phyloP scores from a whole-genome alignment of 2,329 filamentous ascomycete species.

The Pseudopyricularia javanii region DNA sequence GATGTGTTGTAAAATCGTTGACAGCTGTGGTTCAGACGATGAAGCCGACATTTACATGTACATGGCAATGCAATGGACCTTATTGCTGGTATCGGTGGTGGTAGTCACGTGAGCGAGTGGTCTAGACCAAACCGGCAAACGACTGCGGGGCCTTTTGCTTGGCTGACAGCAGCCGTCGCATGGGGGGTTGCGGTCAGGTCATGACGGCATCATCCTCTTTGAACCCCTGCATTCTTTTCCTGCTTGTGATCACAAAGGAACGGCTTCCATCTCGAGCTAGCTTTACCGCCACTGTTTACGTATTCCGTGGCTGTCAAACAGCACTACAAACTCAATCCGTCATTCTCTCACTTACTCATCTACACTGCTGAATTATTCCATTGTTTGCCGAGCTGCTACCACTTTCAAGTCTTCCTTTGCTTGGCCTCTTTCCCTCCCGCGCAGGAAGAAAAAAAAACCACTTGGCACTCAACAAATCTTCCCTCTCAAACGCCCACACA shows the following conservation, averaged over 20 bases:
- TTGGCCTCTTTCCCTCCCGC: no score
- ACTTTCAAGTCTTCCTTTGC: no score
- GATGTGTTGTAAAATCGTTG: not conserved
- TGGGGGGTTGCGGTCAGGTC: not conserved
- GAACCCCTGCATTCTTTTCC: constrained; percentile 2
- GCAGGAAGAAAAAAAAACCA: no score
- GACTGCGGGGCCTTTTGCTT: not conserved
- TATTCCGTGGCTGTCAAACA: not conserved
- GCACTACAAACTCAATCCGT: not conserved
- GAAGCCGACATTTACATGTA: not conserved
- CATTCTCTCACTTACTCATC: not conserved
- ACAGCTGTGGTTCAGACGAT: no score
- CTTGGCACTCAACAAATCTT: no score
- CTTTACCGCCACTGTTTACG: constrained; percentile 3
- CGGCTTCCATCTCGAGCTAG: constrained; percentile 1
- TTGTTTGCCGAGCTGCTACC: no score
- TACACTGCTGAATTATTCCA: no score
- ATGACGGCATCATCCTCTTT: constrained; percentile 4
- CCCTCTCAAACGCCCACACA: not conserved
- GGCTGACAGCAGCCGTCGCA: not conserved
- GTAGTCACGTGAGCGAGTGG: not conserved
- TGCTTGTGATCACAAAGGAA: constrained; percentile 4
- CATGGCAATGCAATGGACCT: not conserved
- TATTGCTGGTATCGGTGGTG: not conserved
- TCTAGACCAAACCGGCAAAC: not conserved